A percentile compares a stretch with the other conserved stretches of the same genome.
Evolutionary conservation across 176 grass and related monocot genomes (phyloP).

Genomic region (maize (Zea mays)): DNA sequence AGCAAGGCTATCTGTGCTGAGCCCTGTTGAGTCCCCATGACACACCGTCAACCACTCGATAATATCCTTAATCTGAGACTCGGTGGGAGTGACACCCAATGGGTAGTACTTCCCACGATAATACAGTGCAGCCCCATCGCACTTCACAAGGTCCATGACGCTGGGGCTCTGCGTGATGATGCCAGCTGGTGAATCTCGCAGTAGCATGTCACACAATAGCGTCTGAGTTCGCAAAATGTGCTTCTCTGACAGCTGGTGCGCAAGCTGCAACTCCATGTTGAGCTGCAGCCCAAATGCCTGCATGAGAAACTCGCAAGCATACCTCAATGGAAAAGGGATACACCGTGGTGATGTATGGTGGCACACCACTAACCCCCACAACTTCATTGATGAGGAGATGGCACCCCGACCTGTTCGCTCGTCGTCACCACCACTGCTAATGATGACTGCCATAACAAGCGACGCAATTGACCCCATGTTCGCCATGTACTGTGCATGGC

Average conservation of each 20-base stretch:
- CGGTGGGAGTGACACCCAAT: constrained; percentile 73
- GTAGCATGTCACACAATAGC: constrained; percentile 85
- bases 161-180: constrained; percentile 95
- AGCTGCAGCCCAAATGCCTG: constrained; percentile 90
- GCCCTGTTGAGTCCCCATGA: constrained; percentile 80
- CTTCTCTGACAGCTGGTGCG: constrained; percentile 81
- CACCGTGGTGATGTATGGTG: constrained; percentile 85
- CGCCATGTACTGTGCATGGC: too few relatives aligned
- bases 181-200: constrained; percentile 78
- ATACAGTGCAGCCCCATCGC: constrained; percentile 81
- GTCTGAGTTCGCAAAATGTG: constrained; percentile 86
- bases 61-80: constrained; percentile 86
- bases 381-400: constrained; percentile 62
- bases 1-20: constrained; percentile 89
- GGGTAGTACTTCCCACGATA: constrained; percentile 82
- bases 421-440: constrained; percentile 67
- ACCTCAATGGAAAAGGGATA: constrained; percentile 86
- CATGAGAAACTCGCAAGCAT: constrained; percentile 95
- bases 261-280: constrained; percentile 97
- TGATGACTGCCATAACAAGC: constrained; percentile 87
- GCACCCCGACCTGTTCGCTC: constrained; percentile 36
- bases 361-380: constrained; percentile 96
- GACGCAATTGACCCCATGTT: constrained; percentile 97
- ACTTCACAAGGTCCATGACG: constrained; percentile 97
- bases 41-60: constrained; percentile 66